Conservation (phyloP, 495 filamentous ascomycete genomes). For the Clavariopsis aquatica region DNA sequence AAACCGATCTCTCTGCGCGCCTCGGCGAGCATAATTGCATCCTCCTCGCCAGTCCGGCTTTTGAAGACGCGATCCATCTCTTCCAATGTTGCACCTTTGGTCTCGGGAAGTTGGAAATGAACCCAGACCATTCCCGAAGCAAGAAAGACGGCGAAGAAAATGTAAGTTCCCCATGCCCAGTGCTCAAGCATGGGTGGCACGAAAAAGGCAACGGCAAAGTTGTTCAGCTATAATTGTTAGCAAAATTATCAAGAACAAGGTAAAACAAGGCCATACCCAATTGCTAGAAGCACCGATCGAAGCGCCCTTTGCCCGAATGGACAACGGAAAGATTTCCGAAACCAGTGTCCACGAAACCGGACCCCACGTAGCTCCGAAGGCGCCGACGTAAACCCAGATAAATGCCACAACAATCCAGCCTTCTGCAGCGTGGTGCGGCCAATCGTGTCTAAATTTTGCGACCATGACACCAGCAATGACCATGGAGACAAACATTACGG, state of each 20-base stretch:
- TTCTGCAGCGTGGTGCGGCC: conserved; percentile 49
- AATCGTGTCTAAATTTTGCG: conserved; percentile 49
- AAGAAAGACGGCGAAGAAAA: conserved; percentile 41
- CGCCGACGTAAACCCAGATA: conserved; percentile 54
- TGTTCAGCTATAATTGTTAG: conserved; percentile 22
- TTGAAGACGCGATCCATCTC: conserved; percentile 56
- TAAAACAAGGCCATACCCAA: conserved; percentile 45
- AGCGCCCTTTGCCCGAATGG: conserved; percentile 53
- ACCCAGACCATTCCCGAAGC: conserved; percentile 32
- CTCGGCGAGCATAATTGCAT: conserved; percentile 32
- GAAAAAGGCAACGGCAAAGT: conserved; percentile 38
- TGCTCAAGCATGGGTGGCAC: conserved; percentile 33
- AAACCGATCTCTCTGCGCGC: conserved; percentile 1
- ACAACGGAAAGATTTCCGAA: conserved; percentile 52
- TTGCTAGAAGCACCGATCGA: conserved; percentile 29
- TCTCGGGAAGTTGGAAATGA: conserved; percentile 56
- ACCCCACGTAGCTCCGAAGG: conserved; percentile 51
- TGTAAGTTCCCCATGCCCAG: conserved; percentile 37
- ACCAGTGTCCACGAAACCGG: conserved; percentile 47
- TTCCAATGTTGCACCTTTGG: conserved; percentile 51
- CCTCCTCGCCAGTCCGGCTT: conserved; percentile 46
- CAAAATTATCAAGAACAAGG: conserved; percentile 6
- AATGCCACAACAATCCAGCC: conserved; percentile 56
- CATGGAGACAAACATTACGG: conserved; percentile 54
- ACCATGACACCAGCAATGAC: conserved; percentile 56